Evolutionary conservation across 306 rosid genomes (phyloP).

Genomic region (Inga oerstediana): DNA sequence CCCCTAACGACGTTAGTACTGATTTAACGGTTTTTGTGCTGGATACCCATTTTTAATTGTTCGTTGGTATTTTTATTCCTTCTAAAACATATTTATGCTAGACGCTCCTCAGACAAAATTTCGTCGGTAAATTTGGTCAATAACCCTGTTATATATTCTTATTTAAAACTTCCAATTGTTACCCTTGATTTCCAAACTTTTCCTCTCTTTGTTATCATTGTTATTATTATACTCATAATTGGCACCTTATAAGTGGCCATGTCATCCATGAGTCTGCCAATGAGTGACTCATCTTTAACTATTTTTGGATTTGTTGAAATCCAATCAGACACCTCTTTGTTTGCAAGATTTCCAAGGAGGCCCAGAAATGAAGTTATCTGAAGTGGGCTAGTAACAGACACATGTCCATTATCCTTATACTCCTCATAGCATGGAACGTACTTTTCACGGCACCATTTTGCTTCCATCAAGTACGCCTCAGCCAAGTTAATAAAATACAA

Average conservation of each 20-base stretch:
- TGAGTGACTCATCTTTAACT: not conserved
- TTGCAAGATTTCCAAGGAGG: not conserved
- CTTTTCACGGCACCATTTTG: not conserved
- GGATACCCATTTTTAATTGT: too few species aligned
- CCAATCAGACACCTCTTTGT: not conserved
- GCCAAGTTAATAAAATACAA: slow-evolving; percentile 4
- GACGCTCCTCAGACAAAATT: too few species aligned
- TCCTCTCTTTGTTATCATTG: too few species aligned
- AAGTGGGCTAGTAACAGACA: not conserved
- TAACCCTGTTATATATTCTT: too few species aligned
- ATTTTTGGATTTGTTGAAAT: not conserved
- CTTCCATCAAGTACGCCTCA: not conserved
- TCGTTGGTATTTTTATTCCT: too few species aligned
- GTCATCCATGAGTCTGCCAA: not conserved
- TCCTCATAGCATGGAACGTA: not conserved
- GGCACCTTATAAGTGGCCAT: not conserved
- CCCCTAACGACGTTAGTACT: too few species aligned
- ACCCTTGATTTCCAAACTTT: too few species aligned
- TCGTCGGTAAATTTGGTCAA: too few species aligned
- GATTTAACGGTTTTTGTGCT: too few species aligned
- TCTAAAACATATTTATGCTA: too few species aligned
- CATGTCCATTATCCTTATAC: not conserved
- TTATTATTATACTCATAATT: not conserved
- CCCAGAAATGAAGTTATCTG: not conserved
- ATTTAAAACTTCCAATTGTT: too few species aligned